Percentiles rank a stretch among this genome's conserved stretches.
phyloP scores from a whole-genome alignment of 2,329 filamentous ascomycete genomes.

The Pseudopithomyces chartarum region DNA sequence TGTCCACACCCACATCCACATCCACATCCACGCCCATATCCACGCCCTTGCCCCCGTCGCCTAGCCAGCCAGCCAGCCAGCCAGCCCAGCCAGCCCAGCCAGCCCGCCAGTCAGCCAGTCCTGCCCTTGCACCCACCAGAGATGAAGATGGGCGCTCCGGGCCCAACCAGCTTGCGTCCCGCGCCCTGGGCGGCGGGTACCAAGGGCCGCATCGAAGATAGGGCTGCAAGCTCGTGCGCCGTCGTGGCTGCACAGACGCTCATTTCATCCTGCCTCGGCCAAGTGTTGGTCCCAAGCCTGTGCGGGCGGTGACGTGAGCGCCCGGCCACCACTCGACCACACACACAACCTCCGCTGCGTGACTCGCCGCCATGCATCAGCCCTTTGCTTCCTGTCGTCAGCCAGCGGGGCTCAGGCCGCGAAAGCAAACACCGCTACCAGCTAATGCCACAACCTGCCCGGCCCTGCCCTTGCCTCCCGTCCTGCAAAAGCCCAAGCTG shows the following conservation, averaged over 20 bases:
- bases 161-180: slow-evolving; percentile 14
- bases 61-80: too few relatives aligned
- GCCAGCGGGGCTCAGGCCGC: slow-evolving; percentile 22
- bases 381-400: slow-evolving; percentile 19
- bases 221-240: slow-evolving; percentile 39
- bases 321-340: slow-evolving; percentile 20
- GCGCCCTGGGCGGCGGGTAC: slow-evolving; percentile 29
- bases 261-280: slow-evolving; percentile 14
- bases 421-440: too few relatives aligned
- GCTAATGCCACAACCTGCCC: background rate
- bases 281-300: slow-evolving; percentile 31
- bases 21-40: background rate
- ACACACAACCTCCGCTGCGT: slow-evolving; percentile 21
- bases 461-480: background rate
- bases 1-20: background rate
- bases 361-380: slow-evolving; percentile 34
- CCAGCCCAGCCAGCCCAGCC: too few relatives aligned
- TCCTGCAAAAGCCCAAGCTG: too few relatives aligned
- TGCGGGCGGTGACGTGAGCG: slow-evolving; percentile 36
- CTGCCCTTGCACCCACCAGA: background rate
- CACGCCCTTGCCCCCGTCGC: background rate
- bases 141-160: slow-evolving; percentile 14
- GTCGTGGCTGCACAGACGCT: slow-evolving; percentile 5
- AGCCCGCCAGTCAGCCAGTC: background rate
- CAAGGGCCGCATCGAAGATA: slow-evolving; percentile 31